Percentiles rank a stretch among this genome's conserved stretches.
phyloP scores from a whole-genome alignment of 73 alveolate genomes.

The Paramecium sexaurelia region DNA sequence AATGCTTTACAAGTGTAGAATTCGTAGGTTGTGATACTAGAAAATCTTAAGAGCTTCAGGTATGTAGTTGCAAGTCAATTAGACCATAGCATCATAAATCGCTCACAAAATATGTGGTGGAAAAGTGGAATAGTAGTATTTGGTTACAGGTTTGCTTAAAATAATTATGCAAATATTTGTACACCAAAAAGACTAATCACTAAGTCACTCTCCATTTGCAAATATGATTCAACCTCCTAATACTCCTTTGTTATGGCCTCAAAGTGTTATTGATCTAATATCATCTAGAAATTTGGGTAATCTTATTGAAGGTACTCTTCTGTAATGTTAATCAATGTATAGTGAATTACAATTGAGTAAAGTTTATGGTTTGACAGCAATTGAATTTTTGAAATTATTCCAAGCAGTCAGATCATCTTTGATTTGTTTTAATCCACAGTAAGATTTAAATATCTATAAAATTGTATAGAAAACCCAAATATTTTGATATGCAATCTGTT shows the following conservation, averaged over 20 bases:
- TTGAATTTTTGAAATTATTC: slow-evolving; percentile 17
- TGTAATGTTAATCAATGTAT: neutral
- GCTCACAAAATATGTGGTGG: slow-evolving; percentile 17
- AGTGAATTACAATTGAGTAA: slow-evolving; percentile 6
- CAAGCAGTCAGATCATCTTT: neutral
- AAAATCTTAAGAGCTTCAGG: neutral
- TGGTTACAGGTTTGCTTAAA: neutral
- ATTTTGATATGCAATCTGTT: slow-evolving; percentile 36
- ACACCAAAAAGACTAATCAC: neutral
- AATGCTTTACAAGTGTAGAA: slow-evolving; percentile 45
- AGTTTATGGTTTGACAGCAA: neutral
- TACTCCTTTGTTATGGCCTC: neutral
- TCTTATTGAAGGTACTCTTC: neutral
- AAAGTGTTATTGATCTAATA: neutral
- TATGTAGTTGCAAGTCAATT: neutral
- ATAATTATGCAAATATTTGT: slow-evolving; percentile 27
- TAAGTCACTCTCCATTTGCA: neutral
- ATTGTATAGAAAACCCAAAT: slow-evolving; percentile 34
- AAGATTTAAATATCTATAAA: neutral
- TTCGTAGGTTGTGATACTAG: slow-evolving; percentile 12
- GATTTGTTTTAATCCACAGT: slow-evolving; percentile 44
- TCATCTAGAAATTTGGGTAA: neutral
- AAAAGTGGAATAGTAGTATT: neutral
- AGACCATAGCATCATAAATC: slow-evolving; percentile 28
- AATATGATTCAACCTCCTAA: slow-evolving; percentile 7